These are phyloP conservation scores for Xanthoconium purpureum DNA, from an alignment of 768 basidiomycete genomes.

Conservation along the genomic window DNA sequence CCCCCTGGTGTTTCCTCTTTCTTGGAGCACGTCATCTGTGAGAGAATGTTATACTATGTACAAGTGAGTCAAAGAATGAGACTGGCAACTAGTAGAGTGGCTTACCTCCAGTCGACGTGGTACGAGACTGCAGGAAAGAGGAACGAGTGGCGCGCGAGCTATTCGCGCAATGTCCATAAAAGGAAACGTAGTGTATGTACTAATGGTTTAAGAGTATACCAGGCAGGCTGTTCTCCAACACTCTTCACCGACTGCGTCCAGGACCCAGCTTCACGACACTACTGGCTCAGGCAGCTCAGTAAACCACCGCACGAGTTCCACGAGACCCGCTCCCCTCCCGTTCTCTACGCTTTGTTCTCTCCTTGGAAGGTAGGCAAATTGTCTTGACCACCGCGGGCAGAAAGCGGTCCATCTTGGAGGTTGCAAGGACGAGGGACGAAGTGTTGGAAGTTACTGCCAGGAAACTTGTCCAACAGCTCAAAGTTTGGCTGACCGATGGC, in stretches of 20 bases:
- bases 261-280: neutral
- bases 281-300: slow-evolving; percentile 5
- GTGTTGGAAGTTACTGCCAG: slow-evolving; percentile 54
- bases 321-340: slow-evolving; percentile 21
- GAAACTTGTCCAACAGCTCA: slow-evolving; percentile 48
- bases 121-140: no score
- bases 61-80: no score
- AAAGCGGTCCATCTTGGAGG: slow-evolving; percentile 56
- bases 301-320: neutral
- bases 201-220: no score
- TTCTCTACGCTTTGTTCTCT: slow-evolving; percentile 41
- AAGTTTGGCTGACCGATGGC: slow-evolving; percentile 36
- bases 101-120: no score
- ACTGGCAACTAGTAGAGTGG: no score
- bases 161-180: no score
- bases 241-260: slow-evolving; percentile 1
- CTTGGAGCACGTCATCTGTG: no score
- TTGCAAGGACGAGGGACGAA: slow-evolving; percentile 49
- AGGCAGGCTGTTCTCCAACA: no score
- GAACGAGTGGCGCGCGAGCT: no score
- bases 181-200: no score
- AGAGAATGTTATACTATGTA: no score
- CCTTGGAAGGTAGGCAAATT: slow-evolving; percentile 39
- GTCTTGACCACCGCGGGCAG: slow-evolving; percentile 31
- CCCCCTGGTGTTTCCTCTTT: neutral